phyloP scores from a whole-genome alignment of 2,329 filamentous ascomycete species.

The Tolypocladium endophyticum region DNA sequence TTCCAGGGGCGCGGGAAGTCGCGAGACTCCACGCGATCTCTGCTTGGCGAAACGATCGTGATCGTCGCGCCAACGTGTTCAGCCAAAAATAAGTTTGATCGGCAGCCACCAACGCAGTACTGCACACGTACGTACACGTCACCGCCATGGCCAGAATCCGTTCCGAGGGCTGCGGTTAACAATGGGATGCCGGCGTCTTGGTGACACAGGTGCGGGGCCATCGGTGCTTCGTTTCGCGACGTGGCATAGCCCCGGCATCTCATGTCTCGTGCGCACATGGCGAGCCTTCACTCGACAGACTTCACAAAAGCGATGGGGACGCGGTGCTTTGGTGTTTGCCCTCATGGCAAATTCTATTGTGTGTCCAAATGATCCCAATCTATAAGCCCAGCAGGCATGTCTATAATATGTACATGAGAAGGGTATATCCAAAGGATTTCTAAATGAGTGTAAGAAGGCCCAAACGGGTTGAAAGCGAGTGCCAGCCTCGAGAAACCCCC shows the following conservation, averaged over 20 bases:
- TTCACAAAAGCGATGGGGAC: not conserved
- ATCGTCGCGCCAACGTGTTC: not conserved
- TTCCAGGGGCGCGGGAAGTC: not conserved
- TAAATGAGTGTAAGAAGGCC: conserved; percentile 3
- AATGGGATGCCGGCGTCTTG: not conserved
- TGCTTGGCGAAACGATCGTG: not conserved
- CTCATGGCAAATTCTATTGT: not conserved
- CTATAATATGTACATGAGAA: conserved; percentile 17
- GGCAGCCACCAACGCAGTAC: not conserved
- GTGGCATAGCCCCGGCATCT: not conserved
- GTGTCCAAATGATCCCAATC: not conserved
- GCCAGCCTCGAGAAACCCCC: conserved; percentile 14
- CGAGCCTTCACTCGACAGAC: not conserved
- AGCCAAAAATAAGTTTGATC: not conserved
- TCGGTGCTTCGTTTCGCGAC: not conserved
- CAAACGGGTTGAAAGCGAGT: conserved; percentile 11
- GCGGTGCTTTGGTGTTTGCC: not conserved
- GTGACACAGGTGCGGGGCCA: not conserved
- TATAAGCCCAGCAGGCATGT: not conserved
- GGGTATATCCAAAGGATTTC: conserved; percentile 5
- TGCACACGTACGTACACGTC: not conserved
- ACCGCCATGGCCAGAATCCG: not conserved
- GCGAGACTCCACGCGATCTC: not conserved
- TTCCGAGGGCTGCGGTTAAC: too few relatives aligned
- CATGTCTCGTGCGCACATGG: not conserved